Base-by-base conservation (phyloP, 176 grass and related monocot genomes). In the Bothriochloa decipiens region DNA sequence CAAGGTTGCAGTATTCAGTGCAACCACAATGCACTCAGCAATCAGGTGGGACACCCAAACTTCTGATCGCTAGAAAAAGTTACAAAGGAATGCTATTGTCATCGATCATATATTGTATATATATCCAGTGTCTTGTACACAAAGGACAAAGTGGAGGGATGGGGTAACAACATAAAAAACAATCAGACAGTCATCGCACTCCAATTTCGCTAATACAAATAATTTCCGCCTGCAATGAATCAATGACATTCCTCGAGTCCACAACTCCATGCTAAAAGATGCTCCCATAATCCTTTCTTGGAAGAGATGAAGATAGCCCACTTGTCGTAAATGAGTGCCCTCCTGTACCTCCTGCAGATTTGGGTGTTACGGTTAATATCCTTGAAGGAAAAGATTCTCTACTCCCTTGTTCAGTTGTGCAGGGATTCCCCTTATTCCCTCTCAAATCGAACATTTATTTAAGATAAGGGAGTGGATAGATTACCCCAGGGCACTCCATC, bases 401-500 rank as follows among this genome's bases (percentile, higher is more conserved):
- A 45, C 14, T 27, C 15, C 0, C 39, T 32, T 28, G 12, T 61
- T 61, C n/a, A 61, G 9, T 25, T 25, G 58, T 9, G 58, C 8
- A 61, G n/a, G 58, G n/a, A 61, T 61, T 25, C 58, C 58, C 9
- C n/a, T 2, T 10, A 5, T 61, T 61, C 58, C n/a, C 58, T 61
- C 58, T 61, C 58, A 60, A 60, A 60, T 4, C n/a, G 3, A 61
- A 61, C n/a, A 61, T 61, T 61, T 61, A 9, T 60, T 23, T 32
- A 73, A 60, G 20, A 75, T 5, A 75, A 78, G 20, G 7, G 11
- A 28, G 40, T 6, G 1, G 26, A 26, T 23, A 79, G 61, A 81
- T 89, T 91, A 94, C 92, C 92, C 93, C 97, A 95, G 41, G 89
- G 89, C 72, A 88, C 83, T 83, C 75, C 81, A 45, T 95, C 92